Percentiles rank a stretch among this genome's conserved stretches.
Evolutionary conservation across 257 asterid species (phyloP).

Genomic region (Solanum dulcamara): DNA sequence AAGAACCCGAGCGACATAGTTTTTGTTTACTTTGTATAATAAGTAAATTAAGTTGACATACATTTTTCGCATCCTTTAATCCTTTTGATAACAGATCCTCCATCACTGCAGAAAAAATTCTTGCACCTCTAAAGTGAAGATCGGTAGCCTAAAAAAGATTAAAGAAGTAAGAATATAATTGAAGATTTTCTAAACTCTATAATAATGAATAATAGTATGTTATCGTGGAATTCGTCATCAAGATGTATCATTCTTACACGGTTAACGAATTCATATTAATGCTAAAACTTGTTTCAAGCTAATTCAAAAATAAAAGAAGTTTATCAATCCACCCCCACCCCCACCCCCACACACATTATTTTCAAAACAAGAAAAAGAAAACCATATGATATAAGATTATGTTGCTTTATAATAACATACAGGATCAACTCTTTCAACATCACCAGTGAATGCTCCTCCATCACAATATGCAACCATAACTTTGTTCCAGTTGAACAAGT

Average conservation of each 20-base stretch:
- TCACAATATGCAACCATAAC: background rate
- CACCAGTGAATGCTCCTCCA: background rate
- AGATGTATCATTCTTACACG: too few species aligned
- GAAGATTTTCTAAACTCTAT: background rate
- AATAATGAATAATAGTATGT: background rate
- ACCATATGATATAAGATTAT: background rate
- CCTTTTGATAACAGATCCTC: background rate
- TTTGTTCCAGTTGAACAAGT: background rate
- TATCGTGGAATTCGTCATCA: too few species aligned
- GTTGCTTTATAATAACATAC: background rate
- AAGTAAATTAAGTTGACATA: background rate
- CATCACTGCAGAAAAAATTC: background rate
- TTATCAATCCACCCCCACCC: background rate
- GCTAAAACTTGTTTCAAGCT: background rate
- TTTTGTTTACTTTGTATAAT: background rate
- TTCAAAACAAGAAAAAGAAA: background rate
- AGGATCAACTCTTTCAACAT: background rate
- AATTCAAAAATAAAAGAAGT: background rate
- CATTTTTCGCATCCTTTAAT: background rate
- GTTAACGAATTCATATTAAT: too few species aligned
- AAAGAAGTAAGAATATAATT: background rate
- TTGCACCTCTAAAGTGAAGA: background rate
- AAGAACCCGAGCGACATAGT: accelerated
- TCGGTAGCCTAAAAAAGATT: background rate
- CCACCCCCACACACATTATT: background rate